Percentiles rank a stretch among this genome's conserved stretches.
phyloP scores from a whole-genome alignment of 2,329 filamentous ascomycete genomes.

The Fusarium poae region DNA sequence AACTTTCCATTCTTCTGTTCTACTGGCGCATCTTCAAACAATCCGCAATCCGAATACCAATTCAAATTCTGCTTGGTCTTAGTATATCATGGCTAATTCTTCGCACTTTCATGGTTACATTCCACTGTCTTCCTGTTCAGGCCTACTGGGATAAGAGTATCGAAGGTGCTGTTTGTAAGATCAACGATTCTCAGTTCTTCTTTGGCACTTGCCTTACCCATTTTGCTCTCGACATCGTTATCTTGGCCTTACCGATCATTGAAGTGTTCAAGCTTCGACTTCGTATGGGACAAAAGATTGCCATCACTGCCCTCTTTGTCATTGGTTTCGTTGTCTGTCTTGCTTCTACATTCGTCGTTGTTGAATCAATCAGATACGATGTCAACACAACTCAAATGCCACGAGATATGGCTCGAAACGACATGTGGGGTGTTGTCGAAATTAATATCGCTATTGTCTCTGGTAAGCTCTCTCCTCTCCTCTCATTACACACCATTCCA shows the following conservation, averaged over 20 bases:
- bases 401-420: conserved; percentile 32
- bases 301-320: conserved; percentile 48
- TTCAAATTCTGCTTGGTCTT: conserved; percentile 43
- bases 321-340: conserved; percentile 47
- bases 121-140: conserved; percentile 53
- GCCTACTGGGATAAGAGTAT: conserved; percentile 53
- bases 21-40: conserved; percentile 52
- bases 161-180: conserved; percentile 47
- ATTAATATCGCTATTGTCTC: conserved; percentile 45
- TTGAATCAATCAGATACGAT: conserved; percentile 35
- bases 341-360: conserved; percentile 35
- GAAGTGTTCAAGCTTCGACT: conserved; percentile 52
- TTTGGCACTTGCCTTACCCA: conserved; percentile 52
- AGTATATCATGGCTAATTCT: conserved; percentile 49
- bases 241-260: conserved; percentile 50
- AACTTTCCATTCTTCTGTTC: conserved; percentile 50
- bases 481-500: accelerated
- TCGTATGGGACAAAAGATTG: conserved; percentile 48
- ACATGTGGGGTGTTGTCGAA: conserved; percentile 42
- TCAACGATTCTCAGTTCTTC: conserved; percentile 52
- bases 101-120: conserved; percentile 52
- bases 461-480: background rate
- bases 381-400: conserved; percentile 40
- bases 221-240: conserved; percentile 51
- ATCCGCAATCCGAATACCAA: conserved; percentile 48